phyloP scores from a whole-genome alignment of 306 rosid genomes.

The Dicorynia guianensis region DNA sequence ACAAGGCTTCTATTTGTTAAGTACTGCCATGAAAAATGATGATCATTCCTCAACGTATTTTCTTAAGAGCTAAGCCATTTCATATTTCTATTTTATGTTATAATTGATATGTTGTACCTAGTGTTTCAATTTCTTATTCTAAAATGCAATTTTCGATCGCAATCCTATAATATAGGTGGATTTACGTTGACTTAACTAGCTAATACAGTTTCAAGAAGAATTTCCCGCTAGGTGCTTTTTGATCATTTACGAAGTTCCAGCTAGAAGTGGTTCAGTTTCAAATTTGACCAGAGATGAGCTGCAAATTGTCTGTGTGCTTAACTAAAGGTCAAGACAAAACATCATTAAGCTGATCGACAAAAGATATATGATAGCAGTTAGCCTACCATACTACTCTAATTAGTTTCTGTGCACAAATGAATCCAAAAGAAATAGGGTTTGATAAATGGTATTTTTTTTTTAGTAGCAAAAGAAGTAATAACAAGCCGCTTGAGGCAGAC shows the following conservation, averaged over 20 bases:
- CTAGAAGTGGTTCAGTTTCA: constrained; percentile 30
- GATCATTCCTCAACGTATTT: too few relatives aligned
- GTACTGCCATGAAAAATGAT: too few relatives aligned
- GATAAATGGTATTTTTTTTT: too few relatives aligned
- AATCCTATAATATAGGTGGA: constrained; percentile 30
- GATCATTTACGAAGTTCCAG: constrained; percentile 20
- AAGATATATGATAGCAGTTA: constrained; percentile 37
- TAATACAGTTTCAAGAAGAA: background rate
- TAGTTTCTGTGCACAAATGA: constrained; percentile 22
- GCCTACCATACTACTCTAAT: constrained; percentile 26
- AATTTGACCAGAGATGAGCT: constrained; percentile 44
- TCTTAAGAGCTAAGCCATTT: too few relatives aligned
- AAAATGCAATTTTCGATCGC: constrained; percentile 12
- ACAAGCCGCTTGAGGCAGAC: too few relatives aligned
- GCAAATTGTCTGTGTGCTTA: constrained; percentile 43
- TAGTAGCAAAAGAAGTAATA: too few relatives aligned
- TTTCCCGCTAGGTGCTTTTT: constrained; percentile 25
- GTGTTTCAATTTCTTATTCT: background rate
- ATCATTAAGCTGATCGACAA: constrained; percentile 37
- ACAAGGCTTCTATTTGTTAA: background rate
- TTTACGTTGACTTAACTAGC: constrained; percentile 20
- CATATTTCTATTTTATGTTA: too few relatives aligned
- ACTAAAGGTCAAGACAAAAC: constrained; percentile 31
- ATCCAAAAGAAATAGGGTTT: constrained; percentile 58
- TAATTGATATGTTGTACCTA: background rate